Evolutionary conservation across 164 flowering plant genomes (phyloP), one percentile per base, ranked within the genome.

Genomic region (Umbellularia californica): DNA sequence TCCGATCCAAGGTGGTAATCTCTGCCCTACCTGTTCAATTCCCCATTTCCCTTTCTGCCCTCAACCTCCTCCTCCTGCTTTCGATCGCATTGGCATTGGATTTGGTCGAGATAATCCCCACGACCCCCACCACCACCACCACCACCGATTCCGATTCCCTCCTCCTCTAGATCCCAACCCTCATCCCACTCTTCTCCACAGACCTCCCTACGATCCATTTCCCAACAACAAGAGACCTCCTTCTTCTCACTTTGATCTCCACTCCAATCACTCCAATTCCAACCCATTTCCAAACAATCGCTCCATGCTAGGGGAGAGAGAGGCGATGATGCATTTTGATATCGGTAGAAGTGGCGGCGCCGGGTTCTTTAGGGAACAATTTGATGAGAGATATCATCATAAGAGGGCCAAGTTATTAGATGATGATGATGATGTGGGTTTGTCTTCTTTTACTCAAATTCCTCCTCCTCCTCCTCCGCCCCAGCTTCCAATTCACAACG

Each of bases 21-120:
- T 81, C 76, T 90, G 94, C 82, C 94, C 94, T 11, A 76, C 72
- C 50, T 89, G 95, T 79, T 84, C 88, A 1, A 62, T 73, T 74
- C 78, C 87, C 22, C 98, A 92, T 81, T 90, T 85, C 78, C 98
- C 97, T 47, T 92, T 90, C 77, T 90, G 95, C 83, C 81, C 91
- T 77, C 86, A 79, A 64, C 77, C 67, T 14, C 83, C 67, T 14
- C 83, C 75, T 27, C 76, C 87, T 41, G 47, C 11, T 23, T 67
- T 74, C 68, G 69, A 80, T 47, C 82, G 47, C 35, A 30, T 30
- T 30, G 35, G 35, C 35, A 30, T 30, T 30, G 35, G 35, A 30
- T 30, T 30, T 30, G 35, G 35, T 0, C 11, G 47, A 1, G 47
- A 41, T 71, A 60, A 71, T 75, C 75, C 78, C 74, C 12, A 71